Conservation (phyloP, 148 eudicot genomes). For the Simmondsia chinensis region DNA sequence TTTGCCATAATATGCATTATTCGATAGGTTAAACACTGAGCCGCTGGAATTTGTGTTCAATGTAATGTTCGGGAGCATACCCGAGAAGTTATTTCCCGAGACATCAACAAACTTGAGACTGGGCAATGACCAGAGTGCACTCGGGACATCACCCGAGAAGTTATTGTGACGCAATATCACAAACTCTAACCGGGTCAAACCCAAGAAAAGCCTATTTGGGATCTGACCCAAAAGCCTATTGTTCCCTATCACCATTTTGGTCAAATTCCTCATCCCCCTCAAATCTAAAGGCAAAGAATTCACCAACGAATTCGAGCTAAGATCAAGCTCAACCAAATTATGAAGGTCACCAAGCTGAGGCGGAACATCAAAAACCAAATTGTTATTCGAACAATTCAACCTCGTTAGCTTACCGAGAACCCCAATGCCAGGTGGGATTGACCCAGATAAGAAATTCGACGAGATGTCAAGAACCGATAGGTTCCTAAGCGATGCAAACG, state of each 20-base stretch:
- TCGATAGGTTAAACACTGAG: slow-evolving; percentile 50
- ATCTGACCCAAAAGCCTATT: slow-evolving; percentile 54
- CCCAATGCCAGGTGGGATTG: slow-evolving; percentile 58
- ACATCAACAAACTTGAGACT: slow-evolving; percentile 49
- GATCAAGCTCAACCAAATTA: slow-evolving; percentile 78
- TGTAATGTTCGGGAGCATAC: slow-evolving; percentile 38
- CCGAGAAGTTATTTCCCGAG: slow-evolving; percentile 67
- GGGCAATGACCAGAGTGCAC: slow-evolving; percentile 53
- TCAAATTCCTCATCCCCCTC: slow-evolving; percentile 52
- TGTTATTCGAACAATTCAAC: slow-evolving; percentile 66
- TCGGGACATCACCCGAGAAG: slow-evolving; percentile 62
- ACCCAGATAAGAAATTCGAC: slow-evolving; percentile 49
- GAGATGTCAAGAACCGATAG: slow-evolving; percentile 62
- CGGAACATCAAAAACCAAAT: slow-evolving; percentile 56
- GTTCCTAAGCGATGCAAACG: slow-evolving; percentile 40
- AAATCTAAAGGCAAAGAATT: slow-evolving; percentile 50
- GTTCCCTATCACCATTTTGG: slow-evolving; percentile 40
- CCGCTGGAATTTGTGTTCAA: slow-evolving; percentile 28
- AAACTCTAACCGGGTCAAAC: slow-evolving; percentile 41
- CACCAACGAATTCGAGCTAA: slow-evolving; percentile 47
- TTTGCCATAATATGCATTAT: slow-evolving; percentile 57
- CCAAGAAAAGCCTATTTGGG: slow-evolving; percentile 45
- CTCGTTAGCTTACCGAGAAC: slow-evolving; percentile 32
- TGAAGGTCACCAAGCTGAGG: slow-evolving; percentile 64
- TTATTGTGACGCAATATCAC: slow-evolving; percentile 43